Base-by-base conservation (phyloP, 2,329 filamentous ascomycete species). In the Hypoxylon sp. region DNA sequence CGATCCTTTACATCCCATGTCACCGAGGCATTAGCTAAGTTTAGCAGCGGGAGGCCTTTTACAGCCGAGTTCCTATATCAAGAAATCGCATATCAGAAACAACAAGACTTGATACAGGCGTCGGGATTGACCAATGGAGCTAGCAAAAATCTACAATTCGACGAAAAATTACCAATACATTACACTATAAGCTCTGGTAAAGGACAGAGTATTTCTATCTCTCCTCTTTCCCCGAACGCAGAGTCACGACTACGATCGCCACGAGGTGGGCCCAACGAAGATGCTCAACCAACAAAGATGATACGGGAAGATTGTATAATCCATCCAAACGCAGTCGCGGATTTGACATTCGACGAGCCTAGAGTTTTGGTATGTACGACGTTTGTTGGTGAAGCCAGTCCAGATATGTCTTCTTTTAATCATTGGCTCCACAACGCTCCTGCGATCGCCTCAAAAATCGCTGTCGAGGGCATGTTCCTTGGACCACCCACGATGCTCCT, bases 401-500 rank as follows among this genome's bases (percentile, higher is more conserved):
- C 82, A 8, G 83, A 87, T 55, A 86, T 87, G 82, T 78, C 81
- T 2, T 85, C 78, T 16, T 87, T 86, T 65, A 80, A 84, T 50
- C 79, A 84, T 56, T 87, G 84, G 84, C 73, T 87, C n/a, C 78
- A 82, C 34, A 80, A 81, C 57, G 78, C 78, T 1, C 81, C 83
- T 1, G 69, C 78, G 0, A 75, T 81, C 2, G 79, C 80, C 1
- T 75, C 79, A 11, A 83, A 81, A 59, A 82, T 87, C 48, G 76
- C 79, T 5, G 82, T 87, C 3, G 84, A 87, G 64, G 84, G 83
- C 59, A 87, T 87, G 81, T 87, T 87, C 56, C 71, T 87, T 12
- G 84, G 84, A 0, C 84, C 84, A 0, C 83, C 84, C 1, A 87
- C 84, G 0, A 85, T 87, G 73, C 70, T 87, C 6, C 71, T 87